Conservation (phyloP, 1,284 basidiomycete species). For the Meira nashicola region DNA sequence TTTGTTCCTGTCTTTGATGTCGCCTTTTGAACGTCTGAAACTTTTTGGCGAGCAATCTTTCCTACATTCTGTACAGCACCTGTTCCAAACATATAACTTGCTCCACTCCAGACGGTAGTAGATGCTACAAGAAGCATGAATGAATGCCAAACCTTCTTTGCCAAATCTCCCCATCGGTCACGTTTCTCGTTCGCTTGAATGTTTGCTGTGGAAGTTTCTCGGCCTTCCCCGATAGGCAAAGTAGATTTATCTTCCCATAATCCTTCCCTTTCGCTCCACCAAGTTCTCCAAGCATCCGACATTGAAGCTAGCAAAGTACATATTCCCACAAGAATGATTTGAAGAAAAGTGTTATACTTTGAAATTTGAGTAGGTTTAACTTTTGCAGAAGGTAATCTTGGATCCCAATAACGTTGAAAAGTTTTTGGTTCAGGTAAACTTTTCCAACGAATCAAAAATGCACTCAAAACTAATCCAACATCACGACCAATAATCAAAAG, state of each 20-base stretch:
- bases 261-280: constrained; percentile 5
- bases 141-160: constrained; percentile 13
- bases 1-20: not conserved
- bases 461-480: constrained; percentile 76
- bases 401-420: constrained; percentile 84
- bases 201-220: not conserved
- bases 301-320: constrained; percentile 80
- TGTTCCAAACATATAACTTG: constrained; percentile 66
- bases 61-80: constrained; percentile 20
- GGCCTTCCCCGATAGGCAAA: not conserved
- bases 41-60: not conserved
- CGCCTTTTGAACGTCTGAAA: not conserved
- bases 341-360: constrained; percentile 79
- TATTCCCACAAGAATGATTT: constrained; percentile 80
- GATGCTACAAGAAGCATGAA: constrained; percentile 73
- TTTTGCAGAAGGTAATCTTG: constrained; percentile 86
- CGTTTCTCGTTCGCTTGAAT: not conserved
- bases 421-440: constrained; percentile 87
- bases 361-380: constrained; percentile 69
- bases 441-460: constrained; percentile 88
- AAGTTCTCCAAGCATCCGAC: constrained; percentile 50
- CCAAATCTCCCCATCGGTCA: not conserved
- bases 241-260: not conserved
- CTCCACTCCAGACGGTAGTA: constrained; percentile 86
- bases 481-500: constrained; percentile 84